A percentile compares a stretch with the other conserved stretches of the same genome.
Evolutionary conservation across 495 filamentous ascomycete species (phyloP).

Genomic region (Neurospora sp.): DNA sequence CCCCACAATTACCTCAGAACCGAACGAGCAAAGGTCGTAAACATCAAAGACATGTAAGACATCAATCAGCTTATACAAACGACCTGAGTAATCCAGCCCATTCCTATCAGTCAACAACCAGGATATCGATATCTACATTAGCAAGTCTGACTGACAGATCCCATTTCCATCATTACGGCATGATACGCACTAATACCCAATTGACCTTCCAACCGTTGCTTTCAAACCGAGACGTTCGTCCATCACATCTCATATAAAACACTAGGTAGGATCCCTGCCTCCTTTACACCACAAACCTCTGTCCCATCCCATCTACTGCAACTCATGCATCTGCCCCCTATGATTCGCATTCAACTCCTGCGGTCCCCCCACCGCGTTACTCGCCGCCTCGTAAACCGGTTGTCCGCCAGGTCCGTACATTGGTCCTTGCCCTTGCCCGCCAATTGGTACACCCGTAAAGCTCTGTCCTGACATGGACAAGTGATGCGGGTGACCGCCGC

Average conservation of each 20-base stretch:
- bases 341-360: not conserved
- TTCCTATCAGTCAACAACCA: not conserved
- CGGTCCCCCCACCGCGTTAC: not conserved
- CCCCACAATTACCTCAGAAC: not conserved
- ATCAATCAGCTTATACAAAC: not conserved
- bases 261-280: too few species aligned
- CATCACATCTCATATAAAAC: not conserved
- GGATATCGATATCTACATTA: not conserved
- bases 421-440: not conserved
- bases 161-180: not conserved
- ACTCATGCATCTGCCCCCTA: not conserved
- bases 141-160: not conserved
- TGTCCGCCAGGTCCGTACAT: not conserved
- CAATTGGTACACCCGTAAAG: not conserved
- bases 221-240: not conserved
- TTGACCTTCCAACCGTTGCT: not conserved
- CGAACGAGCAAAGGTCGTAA: not conserved
- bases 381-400: not conserved
- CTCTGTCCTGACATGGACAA: not conserved
- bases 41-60: not conserved
- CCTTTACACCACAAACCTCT: not conserved
- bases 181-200: not conserved
- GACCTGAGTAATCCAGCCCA: not conserved
- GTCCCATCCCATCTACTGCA: not conserved
- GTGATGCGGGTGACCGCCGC: not conserved